phyloP scores from a whole-genome alignment of 352 stramenopile genomes.

The Globisporangium lucens region DNA sequence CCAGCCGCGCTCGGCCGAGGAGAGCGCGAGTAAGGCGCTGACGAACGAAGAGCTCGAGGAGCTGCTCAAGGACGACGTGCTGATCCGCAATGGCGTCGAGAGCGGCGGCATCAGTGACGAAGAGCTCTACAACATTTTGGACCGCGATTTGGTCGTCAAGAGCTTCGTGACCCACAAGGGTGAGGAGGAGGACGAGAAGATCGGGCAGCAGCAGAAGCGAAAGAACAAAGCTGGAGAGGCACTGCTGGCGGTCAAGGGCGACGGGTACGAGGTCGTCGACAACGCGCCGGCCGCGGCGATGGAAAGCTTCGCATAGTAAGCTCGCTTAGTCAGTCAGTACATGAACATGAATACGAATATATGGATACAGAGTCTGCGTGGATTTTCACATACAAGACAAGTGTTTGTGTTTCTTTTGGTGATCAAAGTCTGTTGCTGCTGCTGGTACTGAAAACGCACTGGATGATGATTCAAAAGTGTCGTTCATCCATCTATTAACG shows the following conservation, averaged over 20 bases:
- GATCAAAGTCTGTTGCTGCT: background rate
- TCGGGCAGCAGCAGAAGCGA: background rate
- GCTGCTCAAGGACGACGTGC: constrained; percentile 71
- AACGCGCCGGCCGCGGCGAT: constrained; percentile 45
- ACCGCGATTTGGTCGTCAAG: constrained; percentile 68
- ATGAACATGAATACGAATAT: background rate
- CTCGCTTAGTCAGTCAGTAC: background rate
- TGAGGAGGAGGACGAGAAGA: constrained; percentile 16
- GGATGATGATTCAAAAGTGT: background rate
- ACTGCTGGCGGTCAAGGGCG: constrained; percentile 49
- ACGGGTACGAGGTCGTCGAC: constrained; percentile 81
- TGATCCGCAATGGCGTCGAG: constrained; percentile 67
- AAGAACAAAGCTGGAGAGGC: constrained; percentile 11
- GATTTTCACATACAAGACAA: background rate
- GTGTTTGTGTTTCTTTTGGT: background rate
- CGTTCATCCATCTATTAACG: constrained; percentile 2
- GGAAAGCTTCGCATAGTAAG: constrained; percentile 64
- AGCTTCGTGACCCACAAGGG: constrained; percentile 62
- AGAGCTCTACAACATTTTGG: constrained; percentile 61
- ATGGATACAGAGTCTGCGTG: constrained; percentile 1
- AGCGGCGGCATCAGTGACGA: constrained; percentile 66
- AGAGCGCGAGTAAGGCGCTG: constrained; percentile 31
- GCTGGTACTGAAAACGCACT: background rate
- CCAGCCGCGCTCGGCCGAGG: constrained; percentile 23
- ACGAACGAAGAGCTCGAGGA: constrained; percentile 76